These are phyloP conservation scores for Penicillium sp. DNA, from an alignment of 2,329 filamentous ascomycete species.

Conservation along the genomic window DNA sequence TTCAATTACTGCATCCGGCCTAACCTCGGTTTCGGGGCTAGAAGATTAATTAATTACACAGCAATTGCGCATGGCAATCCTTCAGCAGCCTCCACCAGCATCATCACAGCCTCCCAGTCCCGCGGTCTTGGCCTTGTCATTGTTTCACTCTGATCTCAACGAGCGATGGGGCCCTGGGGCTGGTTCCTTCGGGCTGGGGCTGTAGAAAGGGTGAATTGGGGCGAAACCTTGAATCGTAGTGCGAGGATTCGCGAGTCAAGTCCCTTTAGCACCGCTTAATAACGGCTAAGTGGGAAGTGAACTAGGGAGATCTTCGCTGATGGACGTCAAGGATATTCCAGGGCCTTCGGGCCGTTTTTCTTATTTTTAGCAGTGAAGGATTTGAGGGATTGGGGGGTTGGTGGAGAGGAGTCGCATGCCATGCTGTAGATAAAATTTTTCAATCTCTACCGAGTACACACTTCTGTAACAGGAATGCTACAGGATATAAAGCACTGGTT, in stretches of 20 bases:
- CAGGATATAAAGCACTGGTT: neutral
- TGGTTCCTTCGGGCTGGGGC: neutral
- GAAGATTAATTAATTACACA: neutral
- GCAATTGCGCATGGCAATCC: neutral
- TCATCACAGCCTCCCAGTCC: neutral
- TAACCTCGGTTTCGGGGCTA: neutral
- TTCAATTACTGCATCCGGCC: neutral
- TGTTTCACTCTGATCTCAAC: neutral
- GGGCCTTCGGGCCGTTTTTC: neutral
- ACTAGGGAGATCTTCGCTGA: neutral
- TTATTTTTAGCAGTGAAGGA: constrained; percentile 4
- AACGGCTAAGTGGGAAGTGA: neutral
- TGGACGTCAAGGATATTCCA: neutral
- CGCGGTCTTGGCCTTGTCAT: neutral
- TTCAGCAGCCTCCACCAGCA: neutral
- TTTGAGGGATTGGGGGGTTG: neutral
- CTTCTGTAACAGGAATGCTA: neutral
- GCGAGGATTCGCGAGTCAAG: neutral
- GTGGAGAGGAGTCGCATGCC: neutral
- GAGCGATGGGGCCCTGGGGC: neutral
- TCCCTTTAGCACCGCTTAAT: neutral
- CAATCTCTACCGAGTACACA: neutral
- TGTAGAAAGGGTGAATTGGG: neutral
- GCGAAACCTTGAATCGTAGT: neutral
- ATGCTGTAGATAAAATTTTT: neutral